Base-by-base conservation (phyloP, 352 stramenopile species). In the Blastocystis sp. region DNA sequence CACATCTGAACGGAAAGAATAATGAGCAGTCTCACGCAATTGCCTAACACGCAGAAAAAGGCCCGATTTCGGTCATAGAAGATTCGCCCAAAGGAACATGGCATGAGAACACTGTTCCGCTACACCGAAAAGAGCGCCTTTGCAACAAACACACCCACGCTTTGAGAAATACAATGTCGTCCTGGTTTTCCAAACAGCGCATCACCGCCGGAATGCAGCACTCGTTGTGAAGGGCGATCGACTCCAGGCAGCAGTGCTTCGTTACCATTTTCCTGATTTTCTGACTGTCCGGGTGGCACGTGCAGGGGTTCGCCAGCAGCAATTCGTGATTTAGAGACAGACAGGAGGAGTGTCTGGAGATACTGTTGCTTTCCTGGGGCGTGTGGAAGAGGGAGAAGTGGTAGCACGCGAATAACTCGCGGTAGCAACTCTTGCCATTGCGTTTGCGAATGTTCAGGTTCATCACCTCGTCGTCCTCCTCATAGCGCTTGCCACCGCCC, bases 201-300 rank as follows among this genome's bases (percentile, higher is more conserved):
- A 84, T 84, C 19, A 84, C 56, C 19, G 74, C 19, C 23, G 74
- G 74, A 67, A 84, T 69, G 61, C 74, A 84, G 60, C 74, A 67
- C n/a, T 84, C 23, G 21, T 21, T 59, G 52, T 84, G 74, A 41
- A 84, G 61, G n/a, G 74, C 59, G 38, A 84, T 84, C 2, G 21
- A 67, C 52, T 84, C 74, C 41, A 84, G 52, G 11, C 74, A 84
- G 52, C 66, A 59, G 53, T 69, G 56, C 38, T 69, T 3, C 53
- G 56, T 38, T 28, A 84, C 34, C 56, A 84, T 66, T 14, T 69
- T 66, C 53, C 41, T 43, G 17, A 81, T 40, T n/a, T 52, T 65
- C 28, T 43, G 0, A 40, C 45, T 17, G 28, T 81, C 52, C n/a
- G 60, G 71, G 17, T 81, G 28, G 41, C 71, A 81, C 34, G 9